Base-by-base conservation (phyloP, 306 rosid species). In the Ormosia emarginata region DNA sequence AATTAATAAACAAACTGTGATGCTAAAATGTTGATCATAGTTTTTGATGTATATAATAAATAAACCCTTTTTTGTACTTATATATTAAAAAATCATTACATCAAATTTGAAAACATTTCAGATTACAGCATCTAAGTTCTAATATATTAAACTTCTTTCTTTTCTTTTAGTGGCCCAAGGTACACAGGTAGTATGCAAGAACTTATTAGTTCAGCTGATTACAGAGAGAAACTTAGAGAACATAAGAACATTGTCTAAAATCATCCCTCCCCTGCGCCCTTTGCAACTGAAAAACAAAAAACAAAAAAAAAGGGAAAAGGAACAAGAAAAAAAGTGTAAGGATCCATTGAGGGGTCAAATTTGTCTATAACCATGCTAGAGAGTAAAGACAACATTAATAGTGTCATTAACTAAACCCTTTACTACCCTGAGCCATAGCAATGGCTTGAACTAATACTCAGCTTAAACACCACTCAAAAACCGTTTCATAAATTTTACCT, bases 401-500 rank as follows among this genome's bases (percentile, higher is more conserved):
- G 52, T 24, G 50, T 13, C 14, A 15, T 24, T 37, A 78, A 67
- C 57, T 59, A 75, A 59, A 66, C 33, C 34, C 33, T 44, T 55
- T 58, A 57, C 73, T 71, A 3, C 40, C 68, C 63, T 10, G 6
- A 32, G 41, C 62, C 43, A 39, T 17, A 47, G 44, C 9, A 34
- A 78, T 40, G 49, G 46, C 50, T 61, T 44, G 53, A 44, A 57
- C 78, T 36, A 57, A 17, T 8, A 76, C 61, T 46, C 64, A 71
- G 37, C 14, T 43, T 49, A 76, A 59, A 81, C 52, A 77, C 41
- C 67, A 87, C 15, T 63, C 56, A 65, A 65, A 50, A 29, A 59
- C 74, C 44, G 50, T 83, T 61, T 65, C 75, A 80, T 79, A 79
- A 70, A 85, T 46, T 46, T 79, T 91, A 92, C 99, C 99, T 84